Conservation (phyloP, 2,329 filamentous ascomycete species). For the Pseudogymnoascus sp. region DNA sequence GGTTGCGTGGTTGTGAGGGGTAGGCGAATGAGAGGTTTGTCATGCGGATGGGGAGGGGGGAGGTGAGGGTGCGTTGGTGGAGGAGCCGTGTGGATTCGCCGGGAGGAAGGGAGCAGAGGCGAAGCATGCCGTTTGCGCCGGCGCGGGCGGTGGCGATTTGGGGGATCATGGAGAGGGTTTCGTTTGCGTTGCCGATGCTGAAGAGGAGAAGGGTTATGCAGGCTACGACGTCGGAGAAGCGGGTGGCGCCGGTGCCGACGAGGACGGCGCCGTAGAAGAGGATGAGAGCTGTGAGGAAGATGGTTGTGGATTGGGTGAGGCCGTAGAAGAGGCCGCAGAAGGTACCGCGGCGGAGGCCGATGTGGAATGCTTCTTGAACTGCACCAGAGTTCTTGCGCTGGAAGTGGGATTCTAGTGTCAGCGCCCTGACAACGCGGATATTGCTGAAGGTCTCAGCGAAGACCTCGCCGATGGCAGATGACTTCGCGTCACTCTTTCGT, state of each 20-base stretch:
- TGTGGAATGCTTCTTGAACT: slow-evolving; percentile 42
- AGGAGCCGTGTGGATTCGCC: neutral
- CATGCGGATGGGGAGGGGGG: neutral
- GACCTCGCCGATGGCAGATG: slow-evolving; percentile 51
- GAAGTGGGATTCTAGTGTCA: slow-evolving; percentile 70
- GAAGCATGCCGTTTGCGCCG: slow-evolving; percentile 64
- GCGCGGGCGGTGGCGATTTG: slow-evolving; percentile 69
- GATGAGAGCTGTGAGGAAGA: slow-evolving; percentile 67
- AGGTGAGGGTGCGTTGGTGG: neutral
- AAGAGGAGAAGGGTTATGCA: slow-evolving; percentile 82
- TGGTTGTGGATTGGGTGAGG: slow-evolving; percentile 63
- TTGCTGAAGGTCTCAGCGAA: slow-evolving; percentile 70
- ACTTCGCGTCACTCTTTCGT: slow-evolving; percentile 52
- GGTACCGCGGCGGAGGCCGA: slow-evolving; percentile 58
- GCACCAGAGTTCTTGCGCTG: slow-evolving; percentile 50
- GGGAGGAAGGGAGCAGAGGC: slow-evolving; percentile 53
- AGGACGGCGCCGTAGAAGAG: slow-evolving; percentile 75
- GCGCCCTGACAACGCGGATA: slow-evolving; percentile 67
- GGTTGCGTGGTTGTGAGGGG: slow-evolving; percentile 43
- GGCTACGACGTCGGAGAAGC: slow-evolving; percentile 54
- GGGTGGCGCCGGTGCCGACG: slow-evolving; percentile 41
- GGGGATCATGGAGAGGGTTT: slow-evolving; percentile 66
- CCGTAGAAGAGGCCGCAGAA: slow-evolving; percentile 68
- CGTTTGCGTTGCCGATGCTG: slow-evolving; percentile 63
- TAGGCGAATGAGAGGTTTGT: slow-evolving; percentile 55